These are phyloP conservation scores for Plasmodium sp. DNA, from an alignment of 169 alveolate genomes.

Conservation along the genomic window DNA sequence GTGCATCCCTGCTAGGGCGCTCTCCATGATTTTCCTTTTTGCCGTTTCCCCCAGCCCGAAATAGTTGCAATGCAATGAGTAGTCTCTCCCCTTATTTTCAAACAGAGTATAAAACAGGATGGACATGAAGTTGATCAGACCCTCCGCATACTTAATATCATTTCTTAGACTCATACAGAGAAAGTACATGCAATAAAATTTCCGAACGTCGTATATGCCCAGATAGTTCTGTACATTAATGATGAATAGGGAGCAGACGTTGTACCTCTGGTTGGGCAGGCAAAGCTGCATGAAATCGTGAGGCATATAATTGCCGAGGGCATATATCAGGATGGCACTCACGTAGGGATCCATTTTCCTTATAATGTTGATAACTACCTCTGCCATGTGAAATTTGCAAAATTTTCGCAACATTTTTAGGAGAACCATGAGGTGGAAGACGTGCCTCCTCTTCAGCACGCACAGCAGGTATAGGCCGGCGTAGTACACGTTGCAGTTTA, in stretches of 20 bases:
- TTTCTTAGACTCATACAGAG: conserved; percentile 47
- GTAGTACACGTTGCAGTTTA: conserved; percentile 64
- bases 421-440: conserved; percentile 40
- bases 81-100: conserved; percentile 7
- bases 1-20: not conserved
- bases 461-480: conserved; percentile 47
- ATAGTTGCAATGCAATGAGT: conserved; percentile 47
- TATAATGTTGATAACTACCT: conserved; percentile 42
- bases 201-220: conserved; percentile 70
- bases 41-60: not conserved
- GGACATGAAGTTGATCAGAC: conserved; percentile 27
- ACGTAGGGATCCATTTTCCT: conserved; percentile 75
- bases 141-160: conserved; percentile 34
- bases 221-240: conserved; percentile 71
- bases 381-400: conserved; percentile 47
- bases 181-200: conserved; percentile 73
- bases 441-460: conserved; percentile 39
- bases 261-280: conserved; percentile 13
- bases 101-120: conserved; percentile 32
- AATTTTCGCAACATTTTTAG: conserved; percentile 38
- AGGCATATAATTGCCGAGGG: conserved; percentile 56
- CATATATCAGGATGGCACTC: conserved; percentile 66
- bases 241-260: conserved; percentile 59
- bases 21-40: not conserved
- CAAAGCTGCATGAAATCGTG: conserved; percentile 64